Evolutionary conservation across 108 stramenopile genomes (phyloP).

Genomic region (Skeletonema tropicum): DNA sequence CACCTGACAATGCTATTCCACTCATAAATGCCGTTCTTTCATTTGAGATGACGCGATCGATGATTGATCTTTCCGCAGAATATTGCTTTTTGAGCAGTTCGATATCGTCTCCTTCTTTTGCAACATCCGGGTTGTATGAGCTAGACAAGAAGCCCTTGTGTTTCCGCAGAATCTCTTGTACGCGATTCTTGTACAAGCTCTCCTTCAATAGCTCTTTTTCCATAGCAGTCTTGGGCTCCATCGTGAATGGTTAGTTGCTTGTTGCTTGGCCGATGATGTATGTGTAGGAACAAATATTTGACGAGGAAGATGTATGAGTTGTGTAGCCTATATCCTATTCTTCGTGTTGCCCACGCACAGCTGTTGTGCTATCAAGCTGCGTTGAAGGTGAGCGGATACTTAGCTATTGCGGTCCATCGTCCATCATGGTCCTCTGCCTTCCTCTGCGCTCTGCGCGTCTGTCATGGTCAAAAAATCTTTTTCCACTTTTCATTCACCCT

Average conservation of each 20-base stretch:
- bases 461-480: too few species aligned
- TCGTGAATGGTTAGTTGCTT: background rate
- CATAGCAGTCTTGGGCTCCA: conserved; percentile 5
- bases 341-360: too few species aligned
- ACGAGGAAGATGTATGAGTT: too few species aligned
- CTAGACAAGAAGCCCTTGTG: conserved; percentile 16
- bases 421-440: too few species aligned
- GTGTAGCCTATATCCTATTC: too few species aligned
- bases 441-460: too few species aligned
- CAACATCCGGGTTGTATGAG: conserved; percentile 4
- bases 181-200: conserved; percentile 13
- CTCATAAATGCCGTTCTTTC: conserved; percentile 37
- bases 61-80: conserved; percentile 28
- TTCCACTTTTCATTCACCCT: too few species aligned
- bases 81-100: conserved; percentile 16
- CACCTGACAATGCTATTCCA: conserved; percentile 39
- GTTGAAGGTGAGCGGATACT: too few species aligned
- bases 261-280: background rate
- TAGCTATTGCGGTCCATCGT: too few species aligned
- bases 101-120: conserved; percentile 6
- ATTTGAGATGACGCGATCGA: conserved; percentile 33
- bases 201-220: conserved; percentile 32
- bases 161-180: conserved; percentile 12
- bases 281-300: background rate
- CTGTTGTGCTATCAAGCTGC: too few species aligned